phyloP scores from a whole-genome alignment of 176 grass and related monocot species.

The Olyra latifolia region DNA sequence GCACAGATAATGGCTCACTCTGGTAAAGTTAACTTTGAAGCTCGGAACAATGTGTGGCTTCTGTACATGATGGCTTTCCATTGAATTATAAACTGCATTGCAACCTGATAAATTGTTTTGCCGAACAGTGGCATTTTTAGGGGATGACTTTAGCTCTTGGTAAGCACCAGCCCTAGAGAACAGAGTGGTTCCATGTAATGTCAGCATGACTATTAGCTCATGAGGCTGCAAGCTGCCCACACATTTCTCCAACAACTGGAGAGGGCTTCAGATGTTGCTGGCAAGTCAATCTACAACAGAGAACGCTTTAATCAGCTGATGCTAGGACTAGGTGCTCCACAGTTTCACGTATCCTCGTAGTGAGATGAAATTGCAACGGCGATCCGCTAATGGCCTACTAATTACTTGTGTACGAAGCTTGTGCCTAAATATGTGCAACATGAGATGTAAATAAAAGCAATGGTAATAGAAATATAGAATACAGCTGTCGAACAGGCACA shows the following conservation, averaged over 20 bases:
- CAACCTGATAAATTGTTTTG: conserved; percentile 27
- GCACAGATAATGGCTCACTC: conserved; percentile 47
- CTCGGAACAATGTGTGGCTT: conserved; percentile 45
- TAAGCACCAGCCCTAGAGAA: conserved; percentile 30
- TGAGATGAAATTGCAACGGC: not conserved
- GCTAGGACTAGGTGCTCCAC: not conserved
- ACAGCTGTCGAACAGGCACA: not conserved
- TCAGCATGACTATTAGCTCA: conserved; percentile 57
- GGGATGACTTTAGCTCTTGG: conserved; percentile 34
- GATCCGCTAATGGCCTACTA: not conserved
- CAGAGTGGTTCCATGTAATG: conserved; percentile 28
- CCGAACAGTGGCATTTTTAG: not conserved
- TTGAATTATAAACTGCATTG: conserved; percentile 39
- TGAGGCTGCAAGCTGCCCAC: conserved; percentile 23
- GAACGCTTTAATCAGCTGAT: conserved; percentile 15
- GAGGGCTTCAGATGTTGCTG: not conserved
- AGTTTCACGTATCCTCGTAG: not conserved
- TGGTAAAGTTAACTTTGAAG: conserved; percentile 49
- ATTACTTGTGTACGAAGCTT: not conserved
- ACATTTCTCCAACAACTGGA: conserved; percentile 35
- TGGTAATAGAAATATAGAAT: not conserved
- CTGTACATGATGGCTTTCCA: conserved; percentile 42
- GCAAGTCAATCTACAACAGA: conserved; percentile 17
- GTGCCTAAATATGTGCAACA: not conserved
- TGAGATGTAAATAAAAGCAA: not conserved